These are phyloP conservation scores for Claviceps digitariae DNA, from an alignment of 2,329 filamentous ascomycete genomes.

Conservation along the genomic window DNA sequence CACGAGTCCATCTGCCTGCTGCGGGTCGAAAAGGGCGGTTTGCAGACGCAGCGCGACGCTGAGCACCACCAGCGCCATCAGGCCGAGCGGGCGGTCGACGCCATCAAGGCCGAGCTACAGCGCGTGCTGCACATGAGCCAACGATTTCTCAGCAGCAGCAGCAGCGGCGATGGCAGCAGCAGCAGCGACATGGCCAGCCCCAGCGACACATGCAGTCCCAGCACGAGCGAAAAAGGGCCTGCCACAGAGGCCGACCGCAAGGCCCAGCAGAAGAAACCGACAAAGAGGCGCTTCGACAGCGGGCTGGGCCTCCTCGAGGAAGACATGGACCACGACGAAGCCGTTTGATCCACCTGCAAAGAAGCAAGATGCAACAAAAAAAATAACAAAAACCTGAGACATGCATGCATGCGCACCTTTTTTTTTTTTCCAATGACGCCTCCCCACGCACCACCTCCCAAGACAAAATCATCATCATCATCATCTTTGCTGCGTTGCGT, in stretches of 20 bases:
- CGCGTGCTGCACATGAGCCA: slow-evolving; percentile 32
- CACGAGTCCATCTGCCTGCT: slow-evolving; percentile 32
- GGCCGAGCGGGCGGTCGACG: slow-evolving; percentile 31
- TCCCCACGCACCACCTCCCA: too few relatives aligned
- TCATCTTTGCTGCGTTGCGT: too few relatives aligned
- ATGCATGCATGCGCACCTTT: too few relatives aligned
- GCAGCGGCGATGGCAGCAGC: slow-evolving; percentile 18
- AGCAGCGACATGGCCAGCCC: too few relatives aligned
- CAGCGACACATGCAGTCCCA: neutral
- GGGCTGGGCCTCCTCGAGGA: slow-evolving; percentile 43
- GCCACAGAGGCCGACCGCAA: too few relatives aligned
- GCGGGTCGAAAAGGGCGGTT: slow-evolving; percentile 29
- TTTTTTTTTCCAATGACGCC: too few relatives aligned
- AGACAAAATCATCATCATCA: too few relatives aligned
- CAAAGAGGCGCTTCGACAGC: slow-evolving; percentile 35
- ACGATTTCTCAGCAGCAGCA: slow-evolving; percentile 25
- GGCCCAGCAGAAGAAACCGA: slow-evolving; percentile 11
- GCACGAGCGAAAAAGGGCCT: too few relatives aligned
- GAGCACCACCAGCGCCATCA: slow-evolving; percentile 24
- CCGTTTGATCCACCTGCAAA: too few relatives aligned
- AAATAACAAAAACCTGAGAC: neutral
- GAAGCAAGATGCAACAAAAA: slow-evolving; percentile 20
- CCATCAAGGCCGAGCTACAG: slow-evolving; percentile 38
- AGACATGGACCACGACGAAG: too few relatives aligned
- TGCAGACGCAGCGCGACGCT: slow-evolving; percentile 22